A percentile compares a stretch with the other conserved stretches of the same genome.
These are phyloP conservation scores for Rosa lucieae DNA, from an alignment of 306 rosid species.

Conservation along the genomic window DNA sequence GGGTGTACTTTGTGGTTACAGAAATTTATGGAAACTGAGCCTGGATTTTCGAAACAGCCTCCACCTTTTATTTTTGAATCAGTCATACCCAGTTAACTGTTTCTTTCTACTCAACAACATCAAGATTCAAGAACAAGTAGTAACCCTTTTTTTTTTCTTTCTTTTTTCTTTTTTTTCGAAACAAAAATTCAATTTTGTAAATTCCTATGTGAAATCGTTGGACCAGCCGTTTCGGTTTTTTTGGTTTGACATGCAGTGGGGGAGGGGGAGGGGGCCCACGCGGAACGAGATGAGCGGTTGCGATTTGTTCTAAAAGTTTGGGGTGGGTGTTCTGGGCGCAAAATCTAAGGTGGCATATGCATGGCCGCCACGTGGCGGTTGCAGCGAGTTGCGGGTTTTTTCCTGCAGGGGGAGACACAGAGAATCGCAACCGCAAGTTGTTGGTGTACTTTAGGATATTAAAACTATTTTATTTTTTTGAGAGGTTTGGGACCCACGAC, in stretches of 20 bases:
- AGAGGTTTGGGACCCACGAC: not conserved
- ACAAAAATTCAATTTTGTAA: not conserved
- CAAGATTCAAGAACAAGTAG: no score
- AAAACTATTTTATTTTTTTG: not conserved
- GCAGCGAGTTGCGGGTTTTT: not conserved
- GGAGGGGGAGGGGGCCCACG: not conserved
- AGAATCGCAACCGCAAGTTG: not conserved
- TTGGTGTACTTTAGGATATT: not conserved
- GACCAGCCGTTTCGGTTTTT: not conserved
- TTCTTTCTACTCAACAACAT: not conserved
- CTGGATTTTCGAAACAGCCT: slow-evolving; percentile 38
- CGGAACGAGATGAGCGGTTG: not conserved
- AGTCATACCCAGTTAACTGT: not conserved
- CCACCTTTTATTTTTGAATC: slow-evolving; percentile 1
- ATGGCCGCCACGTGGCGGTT: slow-evolving; percentile 19
- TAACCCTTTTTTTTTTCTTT: not conserved
- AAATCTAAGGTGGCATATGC: slow-evolving; percentile 12
- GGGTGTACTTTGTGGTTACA: slow-evolving; percentile 32
- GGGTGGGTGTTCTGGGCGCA: not conserved
- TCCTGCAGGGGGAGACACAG: not conserved
- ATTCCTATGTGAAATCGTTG: slow-evolving; percentile 15
- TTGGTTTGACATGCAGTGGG: not conserved
- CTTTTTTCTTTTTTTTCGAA: not conserved
- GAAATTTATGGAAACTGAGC: slow-evolving; percentile 33
- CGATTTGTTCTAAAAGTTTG: not conserved